Evolutionary conservation across 1,284 basidiomycete genomes (phyloP).

Genomic region (Malassezia equina): DNA sequence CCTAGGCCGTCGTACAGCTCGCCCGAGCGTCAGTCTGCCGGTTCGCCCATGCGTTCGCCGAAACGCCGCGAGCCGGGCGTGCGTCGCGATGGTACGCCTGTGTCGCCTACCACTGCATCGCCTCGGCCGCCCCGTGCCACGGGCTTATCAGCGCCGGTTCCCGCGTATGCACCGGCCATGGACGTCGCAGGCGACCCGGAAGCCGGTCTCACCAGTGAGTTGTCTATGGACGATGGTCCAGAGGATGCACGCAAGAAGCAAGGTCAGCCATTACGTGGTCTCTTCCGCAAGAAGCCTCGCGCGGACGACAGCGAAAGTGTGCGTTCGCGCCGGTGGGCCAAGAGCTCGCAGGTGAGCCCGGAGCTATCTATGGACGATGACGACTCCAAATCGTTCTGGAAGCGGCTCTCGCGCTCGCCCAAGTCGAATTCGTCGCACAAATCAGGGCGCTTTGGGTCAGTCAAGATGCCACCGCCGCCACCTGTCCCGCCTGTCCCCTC

Average conservation of each 20-base stretch:
- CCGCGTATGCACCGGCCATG: not conserved
- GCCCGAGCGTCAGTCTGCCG: not conserved
- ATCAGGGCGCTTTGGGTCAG: constrained; percentile 38
- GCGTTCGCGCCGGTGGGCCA: not conserved
- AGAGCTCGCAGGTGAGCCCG: not conserved
- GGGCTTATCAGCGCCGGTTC: not conserved
- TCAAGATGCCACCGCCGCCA: constrained; percentile 60
- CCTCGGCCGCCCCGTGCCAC: not conserved
- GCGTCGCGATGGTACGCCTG: not conserved
- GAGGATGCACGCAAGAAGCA: not conserved
- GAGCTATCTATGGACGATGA: not conserved
- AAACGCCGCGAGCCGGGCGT: not conserved
- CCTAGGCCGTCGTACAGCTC: not conserved
- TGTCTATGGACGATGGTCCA: not conserved
- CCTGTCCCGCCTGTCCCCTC: constrained; percentile 80
- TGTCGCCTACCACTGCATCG: not conserved
- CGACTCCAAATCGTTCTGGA: constrained; percentile 1
- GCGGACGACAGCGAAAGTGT: not conserved
- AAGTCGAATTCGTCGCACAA: constrained; percentile 6
- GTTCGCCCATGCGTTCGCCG: not conserved
- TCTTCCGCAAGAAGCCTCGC: constrained; percentile 1
- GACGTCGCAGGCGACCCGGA: not conserved
- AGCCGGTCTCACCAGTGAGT: not conserved
- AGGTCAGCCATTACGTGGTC: not conserved
- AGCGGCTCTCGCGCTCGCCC: constrained; percentile 4